Evolutionary conservation across 257 asterid species (phyloP).

Genomic region (Scutellaria minor): DNA sequence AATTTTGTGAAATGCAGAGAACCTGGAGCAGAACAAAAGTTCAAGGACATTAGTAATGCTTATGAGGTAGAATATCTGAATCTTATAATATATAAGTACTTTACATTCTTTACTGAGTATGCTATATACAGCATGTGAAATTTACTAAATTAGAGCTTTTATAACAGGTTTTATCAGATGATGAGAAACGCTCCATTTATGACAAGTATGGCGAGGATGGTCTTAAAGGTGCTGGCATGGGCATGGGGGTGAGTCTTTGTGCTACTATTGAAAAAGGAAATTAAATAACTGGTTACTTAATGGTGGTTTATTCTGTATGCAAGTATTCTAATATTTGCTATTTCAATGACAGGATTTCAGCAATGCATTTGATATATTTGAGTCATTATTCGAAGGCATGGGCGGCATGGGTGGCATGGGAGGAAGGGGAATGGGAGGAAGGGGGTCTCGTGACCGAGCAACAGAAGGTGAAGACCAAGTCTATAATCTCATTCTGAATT

Average conservation of each 20-base stretch:
- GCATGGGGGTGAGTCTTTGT: constrained; percentile 83
- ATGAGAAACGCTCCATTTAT: constrained; percentile 91
- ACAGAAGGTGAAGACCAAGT: constrained; percentile 96
- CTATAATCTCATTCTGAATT: constrained; percentile 71
- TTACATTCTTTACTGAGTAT: constrained; percentile 16
- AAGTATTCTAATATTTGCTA: constrained; percentile 32
- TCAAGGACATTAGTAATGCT: constrained; percentile 96
- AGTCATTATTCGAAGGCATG: constrained; percentile 83
- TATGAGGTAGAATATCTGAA: constrained; percentile 70
- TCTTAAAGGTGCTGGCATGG: constrained; percentile 91
- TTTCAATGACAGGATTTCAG: constrained; percentile 68
- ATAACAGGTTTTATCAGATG: constrained; percentile 87
- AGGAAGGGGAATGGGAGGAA: constrained; percentile 69
- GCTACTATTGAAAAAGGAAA: constrained; percentile 7
- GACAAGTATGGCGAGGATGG: constrained; percentile 98
- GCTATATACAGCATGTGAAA: constrained; percentile 3
- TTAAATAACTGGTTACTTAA: constrained; percentile 6
- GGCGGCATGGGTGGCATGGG: constrained; percentile 93
- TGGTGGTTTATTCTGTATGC: background rate
- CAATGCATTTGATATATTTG: constrained; percentile 90
- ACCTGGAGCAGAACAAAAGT: constrained; percentile 87
- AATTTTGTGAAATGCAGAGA: constrained; percentile 63
- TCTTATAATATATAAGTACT: background rate
- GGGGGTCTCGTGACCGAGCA: constrained; percentile 74
- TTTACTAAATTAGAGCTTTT: constrained; percentile 28